Conservation (phyloP, 768 basidiomycete genomes). For the Tylopilus vinaceipallidus region DNA sequence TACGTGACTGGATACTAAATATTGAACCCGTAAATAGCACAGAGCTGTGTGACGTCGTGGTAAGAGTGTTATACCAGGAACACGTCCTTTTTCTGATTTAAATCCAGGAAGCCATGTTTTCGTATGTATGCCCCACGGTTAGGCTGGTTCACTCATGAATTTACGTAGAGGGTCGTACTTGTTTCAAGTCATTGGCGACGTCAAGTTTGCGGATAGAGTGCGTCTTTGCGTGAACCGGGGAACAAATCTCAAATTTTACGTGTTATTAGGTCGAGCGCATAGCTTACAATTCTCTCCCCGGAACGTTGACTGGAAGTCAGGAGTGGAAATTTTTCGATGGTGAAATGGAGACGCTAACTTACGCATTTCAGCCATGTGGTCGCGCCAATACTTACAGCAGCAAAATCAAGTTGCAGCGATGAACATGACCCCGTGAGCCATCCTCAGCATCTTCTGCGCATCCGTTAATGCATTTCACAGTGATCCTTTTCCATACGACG, state of each 20-base stretch:
- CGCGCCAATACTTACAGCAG: constrained; percentile 56
- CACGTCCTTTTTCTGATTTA: neutral
- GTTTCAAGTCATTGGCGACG: constrained; percentile 46
- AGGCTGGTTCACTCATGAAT: neutral
- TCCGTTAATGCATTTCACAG: neutral
- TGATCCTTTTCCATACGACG: neutral
- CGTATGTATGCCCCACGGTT: neutral
- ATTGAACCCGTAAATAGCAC: neutral
- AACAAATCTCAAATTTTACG: neutral
- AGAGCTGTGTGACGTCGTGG: constrained; percentile 1
- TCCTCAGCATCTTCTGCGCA: neutral
- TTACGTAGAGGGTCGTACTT: constrained; percentile 48
- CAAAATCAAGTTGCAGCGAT: constrained; percentile 56
- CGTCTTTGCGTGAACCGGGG: constrained; percentile 9
- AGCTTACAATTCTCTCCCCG: neutral
- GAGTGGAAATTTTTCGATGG: neutral
- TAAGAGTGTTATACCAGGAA: neutral
- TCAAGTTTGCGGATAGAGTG: constrained; percentile 49
- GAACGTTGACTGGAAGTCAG: neutral
- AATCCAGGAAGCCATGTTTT: neutral
- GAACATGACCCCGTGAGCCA: constrained; percentile 50
- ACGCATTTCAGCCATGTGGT: constrained; percentile 48
- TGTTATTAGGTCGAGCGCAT: neutral
- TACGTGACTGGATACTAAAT: neutral
- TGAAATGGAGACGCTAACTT: neutral